Evolutionary conservation across 768 basidiomycete genomes (phyloP).

Genomic region (Kwoniella europaea): DNA sequence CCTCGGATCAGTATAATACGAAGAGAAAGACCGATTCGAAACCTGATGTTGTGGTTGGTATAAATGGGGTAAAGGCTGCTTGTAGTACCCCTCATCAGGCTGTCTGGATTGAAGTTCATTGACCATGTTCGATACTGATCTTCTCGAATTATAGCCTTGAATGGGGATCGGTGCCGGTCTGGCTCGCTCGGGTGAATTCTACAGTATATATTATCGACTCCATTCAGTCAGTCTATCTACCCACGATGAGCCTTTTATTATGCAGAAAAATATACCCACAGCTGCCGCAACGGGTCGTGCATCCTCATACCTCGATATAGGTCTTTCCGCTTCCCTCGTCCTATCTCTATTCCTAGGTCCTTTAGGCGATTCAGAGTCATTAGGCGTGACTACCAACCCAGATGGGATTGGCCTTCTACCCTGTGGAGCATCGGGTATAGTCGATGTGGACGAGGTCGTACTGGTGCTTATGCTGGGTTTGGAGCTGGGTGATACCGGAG

Average conservation of each 20-base stretch:
- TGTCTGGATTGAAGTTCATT: neutral
- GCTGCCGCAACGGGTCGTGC: neutral
- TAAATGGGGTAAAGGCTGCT: neutral
- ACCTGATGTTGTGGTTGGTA: neutral
- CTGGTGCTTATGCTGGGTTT: neutral
- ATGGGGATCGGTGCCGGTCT: conserved; percentile 3
- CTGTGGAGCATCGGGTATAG: neutral
- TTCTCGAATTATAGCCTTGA: neutral
- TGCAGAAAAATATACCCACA: neutral
- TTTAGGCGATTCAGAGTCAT: neutral
- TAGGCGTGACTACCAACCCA: neutral
- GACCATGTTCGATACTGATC: conserved; percentile 6
- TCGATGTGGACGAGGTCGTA: neutral
- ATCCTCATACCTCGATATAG: conserved; percentile 8
- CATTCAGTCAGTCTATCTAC: neutral
- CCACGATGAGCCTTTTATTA: neutral
- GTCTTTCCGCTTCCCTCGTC: neutral
- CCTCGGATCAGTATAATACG: neutral
- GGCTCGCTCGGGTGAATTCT: neutral
- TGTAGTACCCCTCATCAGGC: neutral
- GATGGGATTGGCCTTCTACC: neutral
- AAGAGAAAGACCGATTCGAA: neutral
- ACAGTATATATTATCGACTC: neutral
- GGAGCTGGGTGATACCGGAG: neutral
- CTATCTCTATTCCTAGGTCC: neutral